These are phyloP conservation scores for Phytophthora lateralis DNA, from an alignment of 352 stramenopile species.

Conservation along the genomic window DNA sequence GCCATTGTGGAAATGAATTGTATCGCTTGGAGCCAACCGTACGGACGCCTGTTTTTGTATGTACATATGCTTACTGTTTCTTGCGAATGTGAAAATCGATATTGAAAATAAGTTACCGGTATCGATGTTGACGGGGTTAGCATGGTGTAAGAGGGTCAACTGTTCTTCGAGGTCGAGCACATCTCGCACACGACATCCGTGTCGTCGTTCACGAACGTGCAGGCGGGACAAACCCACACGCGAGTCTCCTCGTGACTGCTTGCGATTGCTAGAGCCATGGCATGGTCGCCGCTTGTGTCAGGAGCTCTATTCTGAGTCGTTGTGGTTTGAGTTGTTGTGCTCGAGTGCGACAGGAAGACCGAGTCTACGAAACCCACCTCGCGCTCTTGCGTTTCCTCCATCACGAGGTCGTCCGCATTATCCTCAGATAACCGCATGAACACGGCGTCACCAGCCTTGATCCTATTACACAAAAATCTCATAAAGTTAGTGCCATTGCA, in stretches of 20 bases:
- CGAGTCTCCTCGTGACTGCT: slow-evolving; percentile 26
- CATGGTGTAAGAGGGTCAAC: not conserved
- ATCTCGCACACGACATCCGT: slow-evolving; percentile 66
- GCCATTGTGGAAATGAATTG: not conserved
- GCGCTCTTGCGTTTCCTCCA: slow-evolving; percentile 60
- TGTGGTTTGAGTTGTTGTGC: not conserved
- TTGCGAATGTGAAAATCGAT: not conserved
- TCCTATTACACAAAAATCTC: slow-evolving; percentile 31
- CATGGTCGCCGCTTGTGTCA: slow-evolving; percentile 25
- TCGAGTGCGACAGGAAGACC: slow-evolving; percentile 55
- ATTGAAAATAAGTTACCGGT: slow-evolving; percentile 2
- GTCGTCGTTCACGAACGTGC: slow-evolving; percentile 82
- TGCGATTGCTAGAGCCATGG: slow-evolving; percentile 18
- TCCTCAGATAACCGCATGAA: slow-evolving; percentile 77
- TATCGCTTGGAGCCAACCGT: not conserved
- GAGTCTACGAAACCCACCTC: slow-evolving; percentile 81
- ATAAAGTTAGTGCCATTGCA: slow-evolving; percentile 5
- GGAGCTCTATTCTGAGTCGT: slow-evolving; percentile 5
- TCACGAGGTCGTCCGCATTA: slow-evolving; percentile 56
- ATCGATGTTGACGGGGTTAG: not conserved
- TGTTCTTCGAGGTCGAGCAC: slow-evolving; percentile 50
- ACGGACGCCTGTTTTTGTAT: not conserved
- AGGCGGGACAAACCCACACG: slow-evolving; percentile 77
- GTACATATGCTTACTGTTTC: not conserved
- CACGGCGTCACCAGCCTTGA: slow-evolving; percentile 76